Evolutionary conservation across 345 rosid genomes (phyloP), one percentile per base, ranked within the genome.

Genomic region (Clarkia xantiana): DNA sequence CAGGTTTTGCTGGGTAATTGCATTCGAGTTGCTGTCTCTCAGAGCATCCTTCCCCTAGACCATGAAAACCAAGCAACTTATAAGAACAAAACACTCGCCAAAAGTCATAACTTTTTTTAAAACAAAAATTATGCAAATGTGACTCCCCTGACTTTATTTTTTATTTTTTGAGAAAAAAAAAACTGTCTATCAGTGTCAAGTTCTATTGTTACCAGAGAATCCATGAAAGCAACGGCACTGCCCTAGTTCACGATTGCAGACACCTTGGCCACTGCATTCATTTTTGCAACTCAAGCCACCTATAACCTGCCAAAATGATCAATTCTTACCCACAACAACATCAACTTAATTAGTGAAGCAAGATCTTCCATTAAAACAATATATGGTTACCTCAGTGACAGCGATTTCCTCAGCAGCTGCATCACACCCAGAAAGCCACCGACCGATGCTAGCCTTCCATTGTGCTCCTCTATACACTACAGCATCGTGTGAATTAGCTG

Each of bases 351-450:
- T 10, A 49, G 50, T 14, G 22, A 11, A 36, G 44, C 13, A 49
- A 20, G 2, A 29, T 29, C 36, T 29, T 29, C 7, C 1, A 53
- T 29, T 17, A 10, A 29, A 36, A 40, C 17, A 9, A 9, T 20
- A 42, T 14, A 10, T 56, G 16, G 57, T 63, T 64, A 79, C 97
- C 81, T 86, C 97, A 41, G 55, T 45, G 44, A 86, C 57, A 47
- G 61, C 66, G 58, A 76, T 76, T 59, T 77, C 86, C 47, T 62
- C 57, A 8, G 67, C 48, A 58, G 71, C 54, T 1, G 84, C 64
- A 70, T 90, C 81, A 62, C 96, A 90, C 22, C 82, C 76, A 60
- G 89, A 83, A 63, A 90, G 94, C 97, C 97, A 86, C 47, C 69
- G 78, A 2, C 96, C 98, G 14, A 84, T 76, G 60, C 66, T 69